These are phyloP conservation scores for Plasmodium billcollinsi DNA, from an alignment of 169 alveolate genomes.

Conservation along the genomic window DNA sequence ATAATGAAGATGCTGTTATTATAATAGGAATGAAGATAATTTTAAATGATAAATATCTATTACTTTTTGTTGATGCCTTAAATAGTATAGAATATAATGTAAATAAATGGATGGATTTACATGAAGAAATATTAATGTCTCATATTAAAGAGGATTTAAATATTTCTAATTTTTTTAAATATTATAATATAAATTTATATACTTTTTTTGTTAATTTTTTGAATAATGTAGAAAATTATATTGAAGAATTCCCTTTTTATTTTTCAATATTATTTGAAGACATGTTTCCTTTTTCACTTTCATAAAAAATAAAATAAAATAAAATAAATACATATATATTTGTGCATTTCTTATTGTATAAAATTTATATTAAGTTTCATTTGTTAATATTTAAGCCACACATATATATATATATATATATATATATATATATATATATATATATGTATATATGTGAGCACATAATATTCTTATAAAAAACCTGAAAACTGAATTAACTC, in stretches of 20 bases:
- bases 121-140: constrained; percentile 8
- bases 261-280: constrained; percentile 41
- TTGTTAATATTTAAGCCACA: background rate
- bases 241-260: constrained; percentile 48
- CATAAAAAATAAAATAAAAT: too few relatives aligned
- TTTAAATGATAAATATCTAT: constrained; percentile 20
- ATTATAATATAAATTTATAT: constrained; percentile 20
- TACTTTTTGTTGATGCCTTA: constrained; percentile 34
- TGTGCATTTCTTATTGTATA: background rate
- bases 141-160: constrained; percentile 1
- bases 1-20: constrained; percentile 24
- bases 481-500: too few relatives aligned
- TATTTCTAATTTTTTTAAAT: constrained; percentile 13
- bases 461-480: too few relatives aligned
- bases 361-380: too few relatives aligned
- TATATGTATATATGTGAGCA: background rate
- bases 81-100: constrained; percentile 44
- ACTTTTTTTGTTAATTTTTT: constrained; percentile 27
- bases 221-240: constrained; percentile 28
- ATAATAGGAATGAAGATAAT: constrained; percentile 43
- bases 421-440: background rate
- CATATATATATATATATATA: background rate
- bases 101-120: constrained; percentile 16
- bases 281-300: background rate
- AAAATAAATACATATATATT: background rate